These are phyloP conservation scores for Penicillium sp. DNA, from an alignment of 2,329 filamentous ascomycete genomes.

Conservation along the genomic window DNA sequence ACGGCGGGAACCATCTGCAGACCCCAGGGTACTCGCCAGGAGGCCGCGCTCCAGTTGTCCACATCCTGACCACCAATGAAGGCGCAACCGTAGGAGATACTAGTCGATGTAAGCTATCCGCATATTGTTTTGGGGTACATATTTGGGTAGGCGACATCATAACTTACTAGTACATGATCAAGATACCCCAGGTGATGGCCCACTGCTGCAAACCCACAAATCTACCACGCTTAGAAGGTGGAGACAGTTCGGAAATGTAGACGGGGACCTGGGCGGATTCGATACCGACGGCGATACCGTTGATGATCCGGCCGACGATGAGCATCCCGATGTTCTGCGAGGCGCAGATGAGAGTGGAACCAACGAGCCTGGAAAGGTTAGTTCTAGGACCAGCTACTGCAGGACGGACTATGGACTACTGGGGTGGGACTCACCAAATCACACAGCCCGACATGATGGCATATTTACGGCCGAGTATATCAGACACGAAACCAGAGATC, in stretches of 20 bases:
- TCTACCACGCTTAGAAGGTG: constrained; percentile 57
- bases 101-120: not conserved
- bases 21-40: constrained; percentile 68
- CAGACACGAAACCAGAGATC: constrained; percentile 58
- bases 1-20: constrained; percentile 65
- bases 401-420: too few relatives aligned
- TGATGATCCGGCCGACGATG: constrained; percentile 69
- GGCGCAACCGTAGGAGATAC: constrained; percentile 50
- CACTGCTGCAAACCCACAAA: constrained; percentile 74
- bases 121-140: not conserved
- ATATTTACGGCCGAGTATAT: constrained; percentile 58
- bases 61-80: constrained; percentile 54
- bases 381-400: too few relatives aligned
- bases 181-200: constrained; percentile 72
- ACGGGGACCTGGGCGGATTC: constrained; percentile 71
- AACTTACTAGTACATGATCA: constrained; percentile 67
- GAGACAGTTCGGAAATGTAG: constrained; percentile 70
- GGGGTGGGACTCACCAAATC: constrained; percentile 45
- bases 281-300: constrained; percentile 74
- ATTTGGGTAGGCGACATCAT: not conserved
- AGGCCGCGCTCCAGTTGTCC: constrained; percentile 57
- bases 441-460: constrained; percentile 56
- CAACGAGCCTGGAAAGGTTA: constrained; percentile 43
- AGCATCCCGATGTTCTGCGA: constrained; percentile 71
- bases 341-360: constrained; percentile 62